Conservation (phyloP, 1,284 basidiomycete species). For the Hemileia vastatrix region DNA sequence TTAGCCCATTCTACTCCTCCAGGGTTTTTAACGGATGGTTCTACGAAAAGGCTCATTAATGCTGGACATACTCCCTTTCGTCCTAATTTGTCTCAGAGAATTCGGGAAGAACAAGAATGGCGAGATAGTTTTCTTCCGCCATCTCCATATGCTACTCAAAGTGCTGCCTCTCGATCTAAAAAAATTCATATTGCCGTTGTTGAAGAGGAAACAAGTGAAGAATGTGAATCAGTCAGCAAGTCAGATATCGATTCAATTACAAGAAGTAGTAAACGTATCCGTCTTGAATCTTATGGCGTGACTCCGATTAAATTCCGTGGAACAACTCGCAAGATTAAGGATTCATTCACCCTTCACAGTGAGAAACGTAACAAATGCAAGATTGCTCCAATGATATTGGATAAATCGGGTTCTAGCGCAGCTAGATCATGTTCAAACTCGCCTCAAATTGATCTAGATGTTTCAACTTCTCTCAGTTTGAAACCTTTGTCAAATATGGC, state of each 20-base stretch:
- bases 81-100: constrained; percentile 8
- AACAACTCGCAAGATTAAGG: too few relatives aligned
- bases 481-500: too few relatives aligned
- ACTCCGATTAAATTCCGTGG: too few relatives aligned
- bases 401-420: too few relatives aligned
- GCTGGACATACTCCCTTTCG: constrained; percentile 20
- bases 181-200: constrained; percentile 3
- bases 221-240: background rate
- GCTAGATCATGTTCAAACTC: too few relatives aligned
- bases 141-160: constrained; percentile 13
- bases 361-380: too few relatives aligned
- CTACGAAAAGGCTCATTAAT: constrained; percentile 5
- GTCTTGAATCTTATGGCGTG: constrained; percentile 4
- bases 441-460: too few relatives aligned
- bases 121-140: constrained; percentile 18
- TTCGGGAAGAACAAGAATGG: constrained; percentile 18
- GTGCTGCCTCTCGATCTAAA: constrained; percentile 1
- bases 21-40: background rate
- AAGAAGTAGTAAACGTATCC: constrained; percentile 23
- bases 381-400: too few relatives aligned
- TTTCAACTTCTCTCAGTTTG: too few relatives aligned
- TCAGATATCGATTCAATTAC: too few relatives aligned
- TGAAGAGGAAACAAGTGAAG: too few relatives aligned
- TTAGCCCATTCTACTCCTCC: constrained; percentile 23
- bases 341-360: too few relatives aligned